phyloP scores from a whole-genome alignment of 2,329 filamentous ascomycete genomes.

The Claviceps purpurea region DNA sequence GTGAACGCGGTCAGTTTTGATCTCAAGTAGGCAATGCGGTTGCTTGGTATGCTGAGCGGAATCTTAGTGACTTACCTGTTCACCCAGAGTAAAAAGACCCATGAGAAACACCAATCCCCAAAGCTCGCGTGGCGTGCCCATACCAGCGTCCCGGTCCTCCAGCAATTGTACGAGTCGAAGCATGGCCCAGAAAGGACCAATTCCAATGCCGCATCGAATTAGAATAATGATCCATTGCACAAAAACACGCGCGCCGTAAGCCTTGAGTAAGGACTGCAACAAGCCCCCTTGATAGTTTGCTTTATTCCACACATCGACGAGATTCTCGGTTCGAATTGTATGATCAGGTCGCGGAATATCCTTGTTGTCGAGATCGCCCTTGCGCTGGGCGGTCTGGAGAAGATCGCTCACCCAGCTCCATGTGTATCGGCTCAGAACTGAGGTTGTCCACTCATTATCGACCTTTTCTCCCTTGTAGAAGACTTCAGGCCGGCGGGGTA shows the following conservation, averaged over 20 bases:
- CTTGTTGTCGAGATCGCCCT: constrained; percentile 45
- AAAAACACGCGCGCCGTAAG: constrained; percentile 41
- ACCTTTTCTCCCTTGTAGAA: constrained; percentile 45
- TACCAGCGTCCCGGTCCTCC: constrained; percentile 37
- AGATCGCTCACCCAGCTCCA: constrained; percentile 51
- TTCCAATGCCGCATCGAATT: constrained; percentile 42
- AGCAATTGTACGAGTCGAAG: constrained; percentile 51
- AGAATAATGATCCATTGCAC: constrained; percentile 47
- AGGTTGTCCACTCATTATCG: constrained; percentile 48
- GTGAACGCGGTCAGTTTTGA: constrained; percentile 2
- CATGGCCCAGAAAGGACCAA: constrained; percentile 58
- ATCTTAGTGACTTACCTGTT: constrained; percentile 21
- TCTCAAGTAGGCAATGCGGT: background rate
- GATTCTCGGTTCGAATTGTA: constrained; percentile 35
- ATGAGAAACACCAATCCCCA: constrained; percentile 59
- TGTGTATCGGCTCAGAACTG: constrained; percentile 47
- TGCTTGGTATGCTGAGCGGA: background rate
- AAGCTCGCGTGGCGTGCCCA: constrained; percentile 35
- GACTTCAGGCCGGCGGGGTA: constrained; percentile 57
- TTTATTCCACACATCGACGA: constrained; percentile 35
- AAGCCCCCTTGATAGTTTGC: constrained; percentile 36
- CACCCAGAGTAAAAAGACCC: constrained; percentile 43
- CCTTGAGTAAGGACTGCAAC: constrained; percentile 45
- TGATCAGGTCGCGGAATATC: constrained; percentile 51
- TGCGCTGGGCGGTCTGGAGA: constrained; percentile 39